phyloP scores from a whole-genome alignment of 2,329 filamentous ascomycete species.

The Exutisphaerella laricina region DNA sequence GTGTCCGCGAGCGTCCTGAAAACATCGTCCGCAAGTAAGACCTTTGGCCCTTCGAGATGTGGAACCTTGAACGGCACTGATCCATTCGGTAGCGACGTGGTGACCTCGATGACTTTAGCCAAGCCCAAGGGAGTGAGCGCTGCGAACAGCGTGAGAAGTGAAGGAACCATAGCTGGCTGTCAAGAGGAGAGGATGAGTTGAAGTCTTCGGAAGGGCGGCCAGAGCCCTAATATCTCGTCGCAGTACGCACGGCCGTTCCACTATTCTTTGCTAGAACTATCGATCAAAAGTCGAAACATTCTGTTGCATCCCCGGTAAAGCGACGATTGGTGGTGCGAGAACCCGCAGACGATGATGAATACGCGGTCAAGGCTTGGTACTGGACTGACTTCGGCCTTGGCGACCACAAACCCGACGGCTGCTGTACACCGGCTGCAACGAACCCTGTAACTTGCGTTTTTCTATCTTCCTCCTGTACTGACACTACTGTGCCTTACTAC shows the following conservation, averaged over 20 bases:
- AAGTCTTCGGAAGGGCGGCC: conserved; percentile 5
- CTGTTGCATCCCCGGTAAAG: too few relatives aligned
- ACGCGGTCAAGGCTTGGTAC: too few relatives aligned
- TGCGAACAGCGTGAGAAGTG: neutral
- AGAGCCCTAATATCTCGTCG: conserved; percentile 7
- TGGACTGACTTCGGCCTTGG: too few relatives aligned
- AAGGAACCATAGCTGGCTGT: neutral
- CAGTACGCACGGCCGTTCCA: too few relatives aligned
- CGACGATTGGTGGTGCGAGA: too few relatives aligned
- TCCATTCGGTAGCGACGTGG: neutral
- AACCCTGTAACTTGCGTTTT: too few relatives aligned
- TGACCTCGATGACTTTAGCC: conserved; percentile 4
- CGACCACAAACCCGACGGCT: too few relatives aligned
- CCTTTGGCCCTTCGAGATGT: conserved; percentile 6
- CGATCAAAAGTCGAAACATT: too few relatives aligned
- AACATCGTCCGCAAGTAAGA: conserved; percentile 7
- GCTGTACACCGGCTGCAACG: too few relatives aligned
- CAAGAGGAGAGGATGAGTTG: conserved; percentile 1
- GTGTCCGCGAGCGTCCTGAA: conserved; percentile 5
- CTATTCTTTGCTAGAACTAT: too few relatives aligned
- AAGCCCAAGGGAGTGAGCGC: neutral
- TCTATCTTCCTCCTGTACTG: conserved; percentile 17
- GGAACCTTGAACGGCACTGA: conserved; percentile 4
- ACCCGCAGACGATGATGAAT: too few relatives aligned
- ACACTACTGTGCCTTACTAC: conserved; percentile 23